These are phyloP conservation scores for Globisporangium solare DNA, from an alignment of 352 stramenopile genomes.

Conservation along the genomic window DNA sequence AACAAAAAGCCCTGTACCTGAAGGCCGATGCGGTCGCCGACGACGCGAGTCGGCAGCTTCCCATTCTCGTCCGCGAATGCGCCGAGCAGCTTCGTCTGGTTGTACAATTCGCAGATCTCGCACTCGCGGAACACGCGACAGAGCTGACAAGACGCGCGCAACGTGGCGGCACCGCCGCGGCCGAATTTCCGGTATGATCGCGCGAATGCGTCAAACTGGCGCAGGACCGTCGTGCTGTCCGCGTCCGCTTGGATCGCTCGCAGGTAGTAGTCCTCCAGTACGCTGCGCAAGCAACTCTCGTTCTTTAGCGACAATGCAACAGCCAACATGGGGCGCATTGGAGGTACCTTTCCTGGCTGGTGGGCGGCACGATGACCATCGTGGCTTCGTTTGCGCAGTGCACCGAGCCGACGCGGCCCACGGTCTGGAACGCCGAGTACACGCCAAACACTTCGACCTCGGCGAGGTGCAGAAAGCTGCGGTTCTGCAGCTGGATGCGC, in stretches of 20 bases:
- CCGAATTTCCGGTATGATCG: conserved; percentile 73
- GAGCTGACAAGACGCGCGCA: conserved; percentile 53
- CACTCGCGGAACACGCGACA: conserved; percentile 81
- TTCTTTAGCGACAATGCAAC: background rate
- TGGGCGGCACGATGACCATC: conserved; percentile 78
- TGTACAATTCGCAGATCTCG: conserved; percentile 86
- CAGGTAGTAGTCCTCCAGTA: conserved; percentile 81
- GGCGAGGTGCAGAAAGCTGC: conserved; percentile 89
- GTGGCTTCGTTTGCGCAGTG: conserved; percentile 87
- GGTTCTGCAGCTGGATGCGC: conserved; percentile 86
- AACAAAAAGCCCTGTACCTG: conserved; percentile 17
- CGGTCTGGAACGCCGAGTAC: conserved; percentile 75
- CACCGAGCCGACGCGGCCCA: conserved; percentile 76
- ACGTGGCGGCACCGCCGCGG: conserved; percentile 26
- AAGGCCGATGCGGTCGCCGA: conserved; percentile 55
- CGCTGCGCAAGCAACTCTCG: conserved; percentile 15
- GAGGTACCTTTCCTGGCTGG: conserved; percentile 49
- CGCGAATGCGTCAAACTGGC: conserved; percentile 88
- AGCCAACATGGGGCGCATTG: background rate
- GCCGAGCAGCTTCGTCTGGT: conserved; percentile 25
- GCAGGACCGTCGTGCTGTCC: conserved; percentile 85
- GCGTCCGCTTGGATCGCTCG: conserved; percentile 88
- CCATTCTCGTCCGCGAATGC: conserved; percentile 13
- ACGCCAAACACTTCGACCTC: conserved; percentile 89
- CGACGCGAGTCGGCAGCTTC: conserved; percentile 18